Percentiles rank a stretch among this genome's conserved stretches.
Conservation (phyloP, 1,139 yeast species). For the Nakaseomyces bracarensis region DNA sequence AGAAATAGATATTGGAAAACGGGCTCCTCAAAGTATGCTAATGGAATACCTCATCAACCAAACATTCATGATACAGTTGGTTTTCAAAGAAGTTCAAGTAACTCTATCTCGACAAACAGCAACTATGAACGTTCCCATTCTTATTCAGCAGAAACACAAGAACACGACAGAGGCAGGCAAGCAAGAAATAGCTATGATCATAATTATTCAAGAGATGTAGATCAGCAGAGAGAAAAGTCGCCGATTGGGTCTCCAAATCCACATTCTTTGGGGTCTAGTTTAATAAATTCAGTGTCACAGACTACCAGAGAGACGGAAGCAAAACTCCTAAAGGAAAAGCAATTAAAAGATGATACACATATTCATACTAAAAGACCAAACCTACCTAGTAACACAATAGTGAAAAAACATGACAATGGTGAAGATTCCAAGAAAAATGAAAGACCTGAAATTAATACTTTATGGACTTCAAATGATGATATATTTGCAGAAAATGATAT, state of each 20-base stretch:
- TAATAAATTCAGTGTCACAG: slow-evolving; percentile 27
- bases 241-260: slow-evolving; percentile 3
- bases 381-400: not conserved
- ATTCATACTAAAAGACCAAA: not conserved
- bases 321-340: slow-evolving; percentile 12
- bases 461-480: slow-evolving; percentile 4
- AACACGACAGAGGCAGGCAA: slow-evolving; percentile 1
- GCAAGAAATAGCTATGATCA: not conserved
- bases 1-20: slow-evolving; percentile 4
- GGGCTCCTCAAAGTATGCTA: not conserved
- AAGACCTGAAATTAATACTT: not conserved
- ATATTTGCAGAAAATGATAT: slow-evolving; percentile 15
- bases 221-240: slow-evolving; percentile 1
- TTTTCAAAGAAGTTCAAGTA: not conserved
- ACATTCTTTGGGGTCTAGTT: slow-evolving; percentile 23
- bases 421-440: not conserved
- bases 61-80: not conserved
- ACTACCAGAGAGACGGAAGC: slow-evolving; percentile 24
- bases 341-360: not conserved
- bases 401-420: not conserved
- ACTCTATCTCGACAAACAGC: not conserved
- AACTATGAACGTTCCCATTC: slow-evolving; percentile 3
- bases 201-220: not conserved
- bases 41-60: not conserved
- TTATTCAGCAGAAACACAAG: slow-evolving; percentile 1